These are phyloP conservation scores for Cladosporium sp. DNA, from an alignment of 2,329 filamentous ascomycete species.

Conservation along the genomic window DNA sequence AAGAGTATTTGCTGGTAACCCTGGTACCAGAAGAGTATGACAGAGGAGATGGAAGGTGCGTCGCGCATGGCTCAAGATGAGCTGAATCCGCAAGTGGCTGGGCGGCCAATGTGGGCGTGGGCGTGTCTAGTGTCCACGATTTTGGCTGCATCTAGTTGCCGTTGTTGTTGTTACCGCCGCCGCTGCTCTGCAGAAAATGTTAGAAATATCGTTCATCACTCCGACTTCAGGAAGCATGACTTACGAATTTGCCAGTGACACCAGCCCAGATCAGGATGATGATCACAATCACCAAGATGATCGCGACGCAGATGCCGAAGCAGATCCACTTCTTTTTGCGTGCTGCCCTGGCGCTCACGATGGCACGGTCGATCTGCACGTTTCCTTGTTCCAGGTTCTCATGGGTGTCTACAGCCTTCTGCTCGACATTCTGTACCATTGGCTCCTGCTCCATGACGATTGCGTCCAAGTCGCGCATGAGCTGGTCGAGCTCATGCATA, in stretches of 20 bases:
- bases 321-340: constrained; percentile 97
- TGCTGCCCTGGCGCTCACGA: constrained; percentile 73
- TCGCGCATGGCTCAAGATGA: not conserved
- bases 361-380: constrained; percentile 74
- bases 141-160: not conserved
- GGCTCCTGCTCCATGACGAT: constrained; percentile 83
- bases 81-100: not conserved
- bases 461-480: constrained; percentile 86
- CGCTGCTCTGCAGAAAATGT: constrained; percentile 3
- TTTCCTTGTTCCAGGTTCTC: constrained; percentile 83
- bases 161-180: constrained; percentile 7
- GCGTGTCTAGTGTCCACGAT: not conserved
- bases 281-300: constrained; percentile 14
- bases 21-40: not conserved
- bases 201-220: not conserved
- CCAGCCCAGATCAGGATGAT: constrained; percentile 13
- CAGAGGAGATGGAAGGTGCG: constrained; percentile 2
- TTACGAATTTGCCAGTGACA: constrained; percentile 13
- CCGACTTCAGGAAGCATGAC: not conserved
- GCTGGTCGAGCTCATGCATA: constrained; percentile 78
- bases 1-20: not conserved
- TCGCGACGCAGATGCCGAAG: constrained; percentile 61
- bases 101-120: not conserved
- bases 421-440: constrained; percentile 74
- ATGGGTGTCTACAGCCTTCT: constrained; percentile 79